A percentile compares a stretch with the other conserved stretches of the same genome.
Evolutionary conservation across 495 filamentous ascomycete genomes (phyloP).

Genomic region (Aspergillus nidulans): DNA sequence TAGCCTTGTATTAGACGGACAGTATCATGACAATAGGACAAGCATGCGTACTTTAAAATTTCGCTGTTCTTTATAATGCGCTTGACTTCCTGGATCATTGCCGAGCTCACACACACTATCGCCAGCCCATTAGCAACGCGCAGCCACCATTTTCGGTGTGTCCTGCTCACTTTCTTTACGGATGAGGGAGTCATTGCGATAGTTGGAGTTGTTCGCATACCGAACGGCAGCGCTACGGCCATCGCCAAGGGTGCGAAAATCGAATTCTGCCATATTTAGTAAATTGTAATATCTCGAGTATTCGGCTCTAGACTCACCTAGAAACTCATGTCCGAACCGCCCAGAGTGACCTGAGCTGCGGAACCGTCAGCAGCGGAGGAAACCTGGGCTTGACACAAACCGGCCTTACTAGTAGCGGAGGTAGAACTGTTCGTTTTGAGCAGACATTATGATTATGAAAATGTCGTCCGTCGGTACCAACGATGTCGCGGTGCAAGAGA

Average conservation of each 20-base stretch:
- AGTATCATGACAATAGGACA: background rate
- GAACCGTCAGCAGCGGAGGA: conserved; percentile 46
- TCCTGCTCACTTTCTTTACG: conserved; percentile 95
- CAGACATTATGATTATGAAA: conserved; percentile 45
- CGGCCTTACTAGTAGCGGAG: conserved; percentile 86
- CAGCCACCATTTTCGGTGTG: conserved; percentile 1
- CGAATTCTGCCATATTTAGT: conserved; percentile 71
- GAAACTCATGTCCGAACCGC: conserved; percentile 96
- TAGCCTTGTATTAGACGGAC: conserved; percentile 26
- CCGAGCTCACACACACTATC: conserved; percentile 89
- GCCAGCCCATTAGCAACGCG: conserved; percentile 19
- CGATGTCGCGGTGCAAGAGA: background rate
- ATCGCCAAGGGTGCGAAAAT: conserved; percentile 88
- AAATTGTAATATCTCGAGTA: background rate
- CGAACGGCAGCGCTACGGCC: conserved; percentile 92
- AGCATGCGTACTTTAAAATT: conserved; percentile 78
- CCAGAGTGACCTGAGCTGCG: conserved; percentile 92
- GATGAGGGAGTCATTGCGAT: conserved; percentile 97
- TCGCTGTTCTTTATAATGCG: conserved; percentile 95
- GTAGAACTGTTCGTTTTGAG: conserved; percentile 79
- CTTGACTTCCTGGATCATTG: conserved; percentile 94
- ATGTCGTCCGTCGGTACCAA: background rate
- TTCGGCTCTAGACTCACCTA: conserved; percentile 57
- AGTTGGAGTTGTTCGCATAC: conserved; percentile 99
- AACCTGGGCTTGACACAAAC: conserved; percentile 34